Evolutionary conservation across 495 filamentous ascomycete genomes (phyloP).

Genomic region (Saxispiralis lemnorum): DNA sequence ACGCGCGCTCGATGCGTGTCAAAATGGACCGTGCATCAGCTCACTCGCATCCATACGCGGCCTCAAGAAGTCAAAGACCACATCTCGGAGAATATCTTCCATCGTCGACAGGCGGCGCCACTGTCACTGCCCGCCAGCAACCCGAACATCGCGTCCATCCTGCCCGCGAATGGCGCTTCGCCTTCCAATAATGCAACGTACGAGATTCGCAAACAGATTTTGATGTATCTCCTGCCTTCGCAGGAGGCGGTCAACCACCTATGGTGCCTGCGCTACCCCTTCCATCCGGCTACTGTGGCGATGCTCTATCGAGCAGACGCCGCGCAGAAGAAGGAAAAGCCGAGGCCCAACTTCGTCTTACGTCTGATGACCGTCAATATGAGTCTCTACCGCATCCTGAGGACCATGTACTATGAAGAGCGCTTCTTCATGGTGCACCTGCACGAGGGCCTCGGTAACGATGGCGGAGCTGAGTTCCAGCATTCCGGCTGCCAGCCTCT

Average conservation of each 20-base stretch:
- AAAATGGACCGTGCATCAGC: no score
- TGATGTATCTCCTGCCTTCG: not conserved
- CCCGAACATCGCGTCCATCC: not conserved
- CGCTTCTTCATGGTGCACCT: slow-evolving; percentile 12
- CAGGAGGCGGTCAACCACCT: not conserved
- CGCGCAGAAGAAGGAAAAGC: not conserved
- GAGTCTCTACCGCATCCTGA: not conserved
- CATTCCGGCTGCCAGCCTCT: slow-evolving; percentile 10
- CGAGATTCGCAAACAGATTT: slow-evolving; percentile 7
- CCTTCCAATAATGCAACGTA: slow-evolving; percentile 1
- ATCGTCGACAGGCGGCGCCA: no score
- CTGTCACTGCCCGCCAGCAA: not conserved
- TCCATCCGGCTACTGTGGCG: not conserved
- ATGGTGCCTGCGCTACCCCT: not conserved
- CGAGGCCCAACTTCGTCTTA: not conserved
- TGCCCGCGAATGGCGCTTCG: not conserved
- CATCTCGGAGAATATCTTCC: no score
- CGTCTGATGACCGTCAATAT: slow-evolving; percentile 12
- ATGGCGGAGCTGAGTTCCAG: slow-evolving; percentile 12
- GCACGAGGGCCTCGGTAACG: slow-evolving; percentile 6
- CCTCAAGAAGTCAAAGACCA: no score
- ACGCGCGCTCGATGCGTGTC: no score
- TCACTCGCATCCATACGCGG: no score
- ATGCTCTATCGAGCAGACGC: not conserved
- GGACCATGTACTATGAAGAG: slow-evolving; percentile 9